A percentile compares a stretch with the other conserved stretches of the same genome.
Conservation (phyloP, 2,329 filamentous ascomycete species). For the Fusarium anthophilum region DNA sequence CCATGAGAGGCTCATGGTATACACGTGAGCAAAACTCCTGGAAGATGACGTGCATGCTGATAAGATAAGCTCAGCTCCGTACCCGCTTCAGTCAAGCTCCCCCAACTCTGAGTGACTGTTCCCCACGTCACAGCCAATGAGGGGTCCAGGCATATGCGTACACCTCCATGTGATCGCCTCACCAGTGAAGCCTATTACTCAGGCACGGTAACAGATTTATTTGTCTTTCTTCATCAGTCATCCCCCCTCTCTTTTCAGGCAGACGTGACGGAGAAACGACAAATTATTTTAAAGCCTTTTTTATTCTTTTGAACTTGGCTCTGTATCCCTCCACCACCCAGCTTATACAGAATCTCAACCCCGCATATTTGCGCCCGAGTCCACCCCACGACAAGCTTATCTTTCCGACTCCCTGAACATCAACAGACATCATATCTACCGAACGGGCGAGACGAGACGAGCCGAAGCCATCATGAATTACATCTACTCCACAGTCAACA, state of each 20-base stretch:
- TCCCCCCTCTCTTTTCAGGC: neutral
- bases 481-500: constrained; percentile 91
- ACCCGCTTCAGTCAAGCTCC: neutral
- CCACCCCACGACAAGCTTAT: neutral
- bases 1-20: neutral
- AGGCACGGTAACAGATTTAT: neutral
- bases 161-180: constrained; percentile 46
- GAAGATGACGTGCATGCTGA: constrained; percentile 32
- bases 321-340: neutral
- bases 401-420: neutral
- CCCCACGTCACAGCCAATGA: constrained; percentile 32
- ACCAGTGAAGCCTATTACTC: constrained; percentile 27
- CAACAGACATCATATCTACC: neutral
- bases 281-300: neutral
- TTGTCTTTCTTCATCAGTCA: constrained; percentile 19
- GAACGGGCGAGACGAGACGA: neutral
- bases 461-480: constrained; percentile 75
- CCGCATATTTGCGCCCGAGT: constrained; percentile 14
- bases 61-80: constrained; percentile 22
- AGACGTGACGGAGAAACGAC: constrained; percentile 2
- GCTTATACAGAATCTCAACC: constrained; percentile 14
- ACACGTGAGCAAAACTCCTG: constrained; percentile 21
- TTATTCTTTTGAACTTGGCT: neutral
- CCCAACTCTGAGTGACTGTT: constrained; percentile 4
- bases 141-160: constrained; percentile 16